Conservation (phyloP, 257 asterid species). For the Pogostemon cablin region DNA sequence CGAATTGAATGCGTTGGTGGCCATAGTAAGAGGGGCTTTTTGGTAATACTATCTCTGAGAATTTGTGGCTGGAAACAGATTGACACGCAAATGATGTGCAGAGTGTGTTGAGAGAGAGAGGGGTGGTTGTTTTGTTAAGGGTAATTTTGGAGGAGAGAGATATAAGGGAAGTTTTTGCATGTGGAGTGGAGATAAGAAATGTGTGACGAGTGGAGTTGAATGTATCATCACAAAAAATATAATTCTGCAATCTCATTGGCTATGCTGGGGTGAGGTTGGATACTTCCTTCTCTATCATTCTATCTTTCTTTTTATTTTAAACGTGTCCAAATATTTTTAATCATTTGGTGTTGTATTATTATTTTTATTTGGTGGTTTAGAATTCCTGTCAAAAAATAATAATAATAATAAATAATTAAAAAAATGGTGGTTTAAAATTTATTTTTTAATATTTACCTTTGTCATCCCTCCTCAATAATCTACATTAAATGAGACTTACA, state of each 20-base stretch:
- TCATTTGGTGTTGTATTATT: not conserved
- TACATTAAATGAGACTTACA: no score
- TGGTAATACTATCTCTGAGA: not conserved
- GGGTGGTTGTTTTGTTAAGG: not conserved
- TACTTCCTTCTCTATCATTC: conserved; percentile 24
- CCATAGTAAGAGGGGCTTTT: conserved; percentile 41
- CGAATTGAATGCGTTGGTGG: conserved; percentile 68
- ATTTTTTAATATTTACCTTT: no score
- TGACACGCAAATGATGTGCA: not conserved
- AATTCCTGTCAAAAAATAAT: no score
- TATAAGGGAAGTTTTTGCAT: conserved; percentile 27
- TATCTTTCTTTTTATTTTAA: conserved; percentile 15
- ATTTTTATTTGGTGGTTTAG: not conserved
- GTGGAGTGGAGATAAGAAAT: conserved; percentile 64
- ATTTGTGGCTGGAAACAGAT: not conserved
- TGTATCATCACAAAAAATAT: conserved; percentile 43
- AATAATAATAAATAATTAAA: no score
- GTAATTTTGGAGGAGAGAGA: conserved; percentile 10
- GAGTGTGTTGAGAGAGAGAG: not conserved
- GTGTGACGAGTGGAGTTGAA: conserved; percentile 54
- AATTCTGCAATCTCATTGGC: conserved; percentile 65
- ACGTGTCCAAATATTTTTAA: not conserved
- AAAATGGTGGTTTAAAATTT: no score
- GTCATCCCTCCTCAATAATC: no score
- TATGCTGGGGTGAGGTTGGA: conserved; percentile 45